phyloP scores from a whole-genome alignment of 345 rosid species.

The Melaleuca quinquenervia region DNA sequence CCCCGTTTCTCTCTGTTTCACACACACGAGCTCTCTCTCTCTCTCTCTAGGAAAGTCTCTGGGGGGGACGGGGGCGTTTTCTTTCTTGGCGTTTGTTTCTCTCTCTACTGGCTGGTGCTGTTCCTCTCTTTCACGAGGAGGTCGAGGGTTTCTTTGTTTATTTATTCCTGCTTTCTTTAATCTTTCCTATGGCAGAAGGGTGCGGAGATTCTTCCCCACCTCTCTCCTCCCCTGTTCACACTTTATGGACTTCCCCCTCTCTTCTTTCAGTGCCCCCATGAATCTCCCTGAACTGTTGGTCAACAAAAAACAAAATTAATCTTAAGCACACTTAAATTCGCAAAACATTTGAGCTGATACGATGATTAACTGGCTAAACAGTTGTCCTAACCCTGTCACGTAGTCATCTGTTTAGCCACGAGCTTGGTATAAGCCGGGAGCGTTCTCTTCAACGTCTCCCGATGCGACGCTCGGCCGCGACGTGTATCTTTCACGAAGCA shows the following conservation, averaged over 20 bases:
- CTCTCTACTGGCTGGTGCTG: background rate
- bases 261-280: background rate
- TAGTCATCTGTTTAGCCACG: background rate
- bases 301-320: background rate
- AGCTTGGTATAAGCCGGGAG: rapidly evolving
- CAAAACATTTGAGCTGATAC: background rate
- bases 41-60: background rate
- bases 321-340: background rate
- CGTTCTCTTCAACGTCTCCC: background rate
- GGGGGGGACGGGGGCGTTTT: background rate
- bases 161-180: background rate
- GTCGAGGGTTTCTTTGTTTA: background rate
- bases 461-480: rapidly evolving
- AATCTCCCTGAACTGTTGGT: background rate
- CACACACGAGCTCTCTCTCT: background rate
- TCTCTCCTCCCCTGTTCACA: background rate
- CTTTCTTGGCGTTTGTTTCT: background rate
- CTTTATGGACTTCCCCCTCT: background rate
- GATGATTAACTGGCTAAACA: background rate
- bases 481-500: no score
- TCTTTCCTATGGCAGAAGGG: background rate
- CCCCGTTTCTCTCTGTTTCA: background rate
- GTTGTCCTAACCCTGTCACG: no score
- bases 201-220: background rate
- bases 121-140: background rate